Evolutionary conservation across 805 yeast genomes (phyloP), one percentile per base, ranked within the genome.

Genomic region (Cyberlindnera galapagoensis): DNA sequence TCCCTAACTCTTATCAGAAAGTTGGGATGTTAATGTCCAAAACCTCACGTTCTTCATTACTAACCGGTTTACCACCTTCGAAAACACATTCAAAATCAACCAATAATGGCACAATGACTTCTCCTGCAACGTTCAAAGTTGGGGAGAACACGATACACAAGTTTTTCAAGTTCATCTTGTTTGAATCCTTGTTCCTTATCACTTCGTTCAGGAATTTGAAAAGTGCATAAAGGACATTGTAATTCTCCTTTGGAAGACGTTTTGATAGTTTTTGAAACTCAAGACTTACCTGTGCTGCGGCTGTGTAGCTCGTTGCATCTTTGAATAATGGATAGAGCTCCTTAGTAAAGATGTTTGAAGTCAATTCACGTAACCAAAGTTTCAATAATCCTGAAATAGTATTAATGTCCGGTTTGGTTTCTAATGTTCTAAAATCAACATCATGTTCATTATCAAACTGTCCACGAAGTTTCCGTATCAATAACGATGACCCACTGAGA

Each of bases 301-400:
- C 51, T 6, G n/a, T 18, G 10, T 30, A 17, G 12, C 15, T 4
- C 7, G 22, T 44, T 19, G 52, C 63, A 29, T 46, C 58, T 34
- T 51, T 60, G 44, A 70, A 67, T 14, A 63, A 56, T 9, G 57
- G 46, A 18, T 57, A 60, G 25, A 61, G 50, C n/a, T 67, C 70
- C 17, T 65, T 68, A 0, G 90, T 77, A 23, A 86, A 59, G n/a
- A 86, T 65, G 19, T 74, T 72, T 14, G 71, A 67, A 2, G 94
- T 86, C 34, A 90, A 56, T 34, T 79, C 86, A 40, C 97, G 66
- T 35, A 90, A 62, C 57, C 80, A 90, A 12, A 88, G 66, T 52
- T 90, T 90, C 43, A 90, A 61, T 26, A 90, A 60, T 0, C 96
- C 95, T 3, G 96, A 80, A 7, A 85, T 80, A 1, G 95, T 81